A percentile compares a stretch with the other conserved stretches of the same genome.
Evolutionary conservation across 2,329 filamentous ascomycete genomes (phyloP).

Genomic region (Chaetomiaceae sp.): DNA sequence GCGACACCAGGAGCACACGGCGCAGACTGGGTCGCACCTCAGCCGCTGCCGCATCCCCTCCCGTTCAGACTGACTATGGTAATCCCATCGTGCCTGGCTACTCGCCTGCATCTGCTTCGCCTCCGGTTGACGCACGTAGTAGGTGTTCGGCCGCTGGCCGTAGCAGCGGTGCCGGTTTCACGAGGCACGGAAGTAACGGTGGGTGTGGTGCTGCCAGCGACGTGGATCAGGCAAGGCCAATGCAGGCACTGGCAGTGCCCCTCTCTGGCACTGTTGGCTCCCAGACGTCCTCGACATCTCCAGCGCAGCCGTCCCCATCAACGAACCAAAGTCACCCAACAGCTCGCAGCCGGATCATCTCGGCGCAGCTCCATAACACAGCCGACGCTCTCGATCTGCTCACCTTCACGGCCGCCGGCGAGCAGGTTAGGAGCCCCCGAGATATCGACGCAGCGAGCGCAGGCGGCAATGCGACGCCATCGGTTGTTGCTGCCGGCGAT

Average conservation of each 20-base stretch:
- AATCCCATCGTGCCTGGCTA: too few species aligned
- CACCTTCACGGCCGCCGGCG: neutral
- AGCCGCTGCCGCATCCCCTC: neutral
- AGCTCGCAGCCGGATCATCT: neutral
- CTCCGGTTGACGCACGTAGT: neutral
- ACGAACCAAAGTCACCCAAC: neutral
- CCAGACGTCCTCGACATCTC: neutral
- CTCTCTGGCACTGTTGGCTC: neutral
- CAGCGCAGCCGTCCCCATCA: neutral
- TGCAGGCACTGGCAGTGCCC: neutral
- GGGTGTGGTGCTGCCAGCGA: neutral
- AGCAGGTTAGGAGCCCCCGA: neutral
- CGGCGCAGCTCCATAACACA: neutral
- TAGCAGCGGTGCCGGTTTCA: neutral
- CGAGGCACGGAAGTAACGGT: neutral
- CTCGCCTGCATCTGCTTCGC: too few species aligned
- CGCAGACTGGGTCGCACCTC: neutral
- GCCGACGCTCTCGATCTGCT: neutral
- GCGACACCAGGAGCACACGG: too few species aligned
- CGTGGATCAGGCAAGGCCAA: neutral
- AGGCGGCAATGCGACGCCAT: neutral
- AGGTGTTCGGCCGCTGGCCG: neutral
- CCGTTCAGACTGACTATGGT: neutral
- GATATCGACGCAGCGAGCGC: neutral
- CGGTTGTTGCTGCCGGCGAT: neutral